These are phyloP conservation scores for Dimargaris cristalligena DNA, from an alignment of 192 early-diverging fungal species.

Conservation along the genomic window DNA sequence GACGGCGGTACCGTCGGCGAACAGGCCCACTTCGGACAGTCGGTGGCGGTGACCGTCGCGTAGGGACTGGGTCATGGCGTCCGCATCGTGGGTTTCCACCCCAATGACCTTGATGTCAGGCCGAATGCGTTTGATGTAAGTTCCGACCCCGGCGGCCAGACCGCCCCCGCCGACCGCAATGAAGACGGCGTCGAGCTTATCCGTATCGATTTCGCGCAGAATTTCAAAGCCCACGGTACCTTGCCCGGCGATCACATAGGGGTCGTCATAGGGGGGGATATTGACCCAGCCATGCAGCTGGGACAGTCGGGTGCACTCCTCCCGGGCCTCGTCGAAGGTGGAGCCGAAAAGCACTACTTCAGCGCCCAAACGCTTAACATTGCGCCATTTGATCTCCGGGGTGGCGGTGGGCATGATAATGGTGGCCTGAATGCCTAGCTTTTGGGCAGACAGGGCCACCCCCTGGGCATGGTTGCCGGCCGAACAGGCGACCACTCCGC, in stretches of 20 bases:
- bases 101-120: slow-evolving; percentile 82
- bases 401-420: slow-evolving; percentile 92
- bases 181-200: slow-evolving; percentile 77
- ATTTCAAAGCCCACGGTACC: slow-evolving; percentile 89
- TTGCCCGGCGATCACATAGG: slow-evolving; percentile 97
- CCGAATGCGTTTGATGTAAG: slow-evolving; percentile 82
- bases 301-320: slow-evolving; percentile 57
- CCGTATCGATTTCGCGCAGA: slow-evolving; percentile 38
- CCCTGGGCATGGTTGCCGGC: slow-evolving; percentile 99
- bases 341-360: slow-evolving; percentile 75
- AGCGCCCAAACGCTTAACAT: slow-evolving; percentile 80
- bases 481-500: slow-evolving; percentile 88
- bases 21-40: slow-evolving; percentile 74
- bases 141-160: slow-evolving; percentile 75
- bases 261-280: slow-evolving; percentile 97
- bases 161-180: slow-evolving; percentile 90
- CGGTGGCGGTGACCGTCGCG: slow-evolving; percentile 39
- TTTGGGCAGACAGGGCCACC: slow-evolving; percentile 82
- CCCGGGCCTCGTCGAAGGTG: slow-evolving; percentile 92
- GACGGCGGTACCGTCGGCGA: slow-evolving; percentile 96
- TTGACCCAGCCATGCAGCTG: slow-evolving; percentile 58
- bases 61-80: slow-evolving; percentile 73
- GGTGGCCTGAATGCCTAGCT: slow-evolving; percentile 79
- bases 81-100: slow-evolving; percentile 79
- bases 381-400: slow-evolving; percentile 74